Conservation (phyloP, 352 stramenopile genomes). For the Pythium dissotocum region DNA sequence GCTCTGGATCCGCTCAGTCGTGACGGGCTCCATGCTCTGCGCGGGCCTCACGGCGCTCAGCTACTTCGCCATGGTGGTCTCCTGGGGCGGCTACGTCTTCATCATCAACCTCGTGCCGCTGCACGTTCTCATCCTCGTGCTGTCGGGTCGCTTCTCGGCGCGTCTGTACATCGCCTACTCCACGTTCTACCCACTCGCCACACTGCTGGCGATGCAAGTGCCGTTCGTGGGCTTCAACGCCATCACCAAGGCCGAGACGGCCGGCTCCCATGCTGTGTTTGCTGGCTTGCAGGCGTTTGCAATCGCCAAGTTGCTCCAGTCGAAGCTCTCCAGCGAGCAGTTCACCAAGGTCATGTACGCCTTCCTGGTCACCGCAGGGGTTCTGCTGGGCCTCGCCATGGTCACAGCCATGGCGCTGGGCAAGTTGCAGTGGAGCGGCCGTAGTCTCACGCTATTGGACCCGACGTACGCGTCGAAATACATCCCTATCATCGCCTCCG, state of each 20-base stretch:
- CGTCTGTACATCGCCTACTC: slow-evolving; percentile 96
- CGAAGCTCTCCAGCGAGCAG: slow-evolving; percentile 43
- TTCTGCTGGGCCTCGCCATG: slow-evolving; percentile 37
- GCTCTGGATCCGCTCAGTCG: slow-evolving; percentile 90
- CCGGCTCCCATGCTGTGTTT: slow-evolving; percentile 92
- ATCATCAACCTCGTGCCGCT: slow-evolving; percentile 99
- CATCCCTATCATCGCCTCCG: slow-evolving; percentile 95
- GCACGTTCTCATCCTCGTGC: slow-evolving; percentile 91
- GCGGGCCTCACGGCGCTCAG: slow-evolving; percentile 65
- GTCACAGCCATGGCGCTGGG: slow-evolving; percentile 62
- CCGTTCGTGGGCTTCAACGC: slow-evolving; percentile 98
- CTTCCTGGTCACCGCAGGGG: slow-evolving; percentile 37
- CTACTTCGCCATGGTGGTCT: slow-evolving; percentile 97
- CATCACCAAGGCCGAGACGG: slow-evolving; percentile 81
- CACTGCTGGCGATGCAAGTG: slow-evolving; percentile 95
- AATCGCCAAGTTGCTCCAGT: slow-evolving; percentile 54
- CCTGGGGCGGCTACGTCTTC: slow-evolving; percentile 99
- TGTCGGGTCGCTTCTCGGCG: slow-evolving; percentile 89
- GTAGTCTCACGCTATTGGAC: slow-evolving; percentile 91
- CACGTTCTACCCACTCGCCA: slow-evolving; percentile 98
- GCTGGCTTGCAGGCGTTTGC: slow-evolving; percentile 83
- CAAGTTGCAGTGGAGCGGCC: slow-evolving; percentile 90
- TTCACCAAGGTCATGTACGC: slow-evolving; percentile 50
- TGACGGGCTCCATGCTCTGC: slow-evolving; percentile 78
- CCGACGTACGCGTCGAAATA: slow-evolving; percentile 94